phyloP scores from a whole-genome alignment of 2,329 filamentous ascomycete genomes.

The Cyphellophora europaea region DNA sequence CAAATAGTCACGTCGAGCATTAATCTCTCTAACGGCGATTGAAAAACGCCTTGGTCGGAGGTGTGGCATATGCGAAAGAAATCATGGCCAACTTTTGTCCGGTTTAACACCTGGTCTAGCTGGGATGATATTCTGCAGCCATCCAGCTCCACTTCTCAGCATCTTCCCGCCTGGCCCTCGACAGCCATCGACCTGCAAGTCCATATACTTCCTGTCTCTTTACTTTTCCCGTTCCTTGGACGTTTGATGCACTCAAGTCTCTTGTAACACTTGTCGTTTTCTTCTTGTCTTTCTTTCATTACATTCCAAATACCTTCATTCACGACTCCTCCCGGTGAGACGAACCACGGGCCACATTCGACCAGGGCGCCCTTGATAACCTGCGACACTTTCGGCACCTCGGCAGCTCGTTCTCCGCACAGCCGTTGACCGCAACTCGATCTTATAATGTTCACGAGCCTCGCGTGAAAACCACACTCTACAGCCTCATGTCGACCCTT shows the following conservation, averaged over 20 bases:
- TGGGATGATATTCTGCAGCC: not conserved
- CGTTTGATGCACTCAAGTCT: too few species aligned
- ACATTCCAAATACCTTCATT: not conserved
- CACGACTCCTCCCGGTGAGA: not conserved
- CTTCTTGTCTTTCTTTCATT: not conserved
- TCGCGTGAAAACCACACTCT: not conserved
- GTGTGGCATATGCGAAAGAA: not conserved
- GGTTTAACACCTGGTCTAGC: not conserved
- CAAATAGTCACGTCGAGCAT: not conserved
- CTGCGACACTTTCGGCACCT: not conserved
- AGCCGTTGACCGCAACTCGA: not conserved
- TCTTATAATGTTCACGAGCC: not conserved
- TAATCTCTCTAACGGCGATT: not conserved
- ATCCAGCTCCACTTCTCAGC: not conserved
- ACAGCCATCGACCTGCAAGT: not conserved
- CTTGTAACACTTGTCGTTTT: conserved; percentile 1
- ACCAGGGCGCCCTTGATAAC: not conserved
- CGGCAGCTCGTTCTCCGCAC: not conserved
- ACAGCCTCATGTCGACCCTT: conserved; percentile 14
- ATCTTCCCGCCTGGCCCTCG: not conserved
- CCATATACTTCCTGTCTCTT: too few species aligned
- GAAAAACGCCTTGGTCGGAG: not conserved
- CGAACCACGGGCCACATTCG: not conserved
- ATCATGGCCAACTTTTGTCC: not conserved
- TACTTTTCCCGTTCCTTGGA: too few species aligned